Conservation (phyloP, 331 rosid genomes). For the Prunus yedoensis region DNA sequence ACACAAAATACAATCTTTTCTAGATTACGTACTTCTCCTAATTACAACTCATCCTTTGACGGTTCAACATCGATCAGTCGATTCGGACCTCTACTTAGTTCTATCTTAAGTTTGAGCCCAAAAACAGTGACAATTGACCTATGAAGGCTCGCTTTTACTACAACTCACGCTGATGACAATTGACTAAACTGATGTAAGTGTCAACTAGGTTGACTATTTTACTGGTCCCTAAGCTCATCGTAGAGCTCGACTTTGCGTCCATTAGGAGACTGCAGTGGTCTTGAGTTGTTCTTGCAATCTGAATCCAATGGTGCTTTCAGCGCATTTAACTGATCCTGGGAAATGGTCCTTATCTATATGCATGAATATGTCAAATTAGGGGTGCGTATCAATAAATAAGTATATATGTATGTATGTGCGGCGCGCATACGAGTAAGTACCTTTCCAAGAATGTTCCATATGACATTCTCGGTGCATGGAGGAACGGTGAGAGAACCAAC, state of each 20-base stretch:
- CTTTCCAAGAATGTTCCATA: slow-evolving; percentile 72
- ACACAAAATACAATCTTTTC: neutral
- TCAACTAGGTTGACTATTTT: neutral
- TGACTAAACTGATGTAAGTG: neutral
- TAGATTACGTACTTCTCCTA: neutral
- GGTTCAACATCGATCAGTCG: neutral
- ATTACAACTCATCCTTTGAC: neutral
- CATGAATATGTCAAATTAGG: neutral
- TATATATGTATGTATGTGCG: neutral
- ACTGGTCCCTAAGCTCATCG: slow-evolving; percentile 14
- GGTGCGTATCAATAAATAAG: neutral
- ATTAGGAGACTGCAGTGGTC: slow-evolving; percentile 64
- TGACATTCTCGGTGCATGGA: slow-evolving; percentile 71
- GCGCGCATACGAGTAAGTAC: slow-evolving; percentile 15
- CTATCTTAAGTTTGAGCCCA: neutral
- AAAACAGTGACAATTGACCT: neutral
- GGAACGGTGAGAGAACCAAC: slow-evolving; percentile 81
- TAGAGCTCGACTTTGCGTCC: slow-evolving; percentile 59
- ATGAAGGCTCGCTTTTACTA: neutral
- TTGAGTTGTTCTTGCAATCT: slow-evolving; percentile 50
- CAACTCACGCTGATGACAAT: neutral
- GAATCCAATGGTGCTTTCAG: slow-evolving; percentile 56
- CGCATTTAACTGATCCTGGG: slow-evolving; percentile 53
- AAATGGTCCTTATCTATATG: slow-evolving; percentile 61
- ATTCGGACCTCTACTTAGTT: too few relatives aligned